Percentiles rank a stretch among this genome's conserved stretches.
phyloP scores from a whole-genome alignment of 169 alveolate genomes.

The Theileria orientalis region DNA sequence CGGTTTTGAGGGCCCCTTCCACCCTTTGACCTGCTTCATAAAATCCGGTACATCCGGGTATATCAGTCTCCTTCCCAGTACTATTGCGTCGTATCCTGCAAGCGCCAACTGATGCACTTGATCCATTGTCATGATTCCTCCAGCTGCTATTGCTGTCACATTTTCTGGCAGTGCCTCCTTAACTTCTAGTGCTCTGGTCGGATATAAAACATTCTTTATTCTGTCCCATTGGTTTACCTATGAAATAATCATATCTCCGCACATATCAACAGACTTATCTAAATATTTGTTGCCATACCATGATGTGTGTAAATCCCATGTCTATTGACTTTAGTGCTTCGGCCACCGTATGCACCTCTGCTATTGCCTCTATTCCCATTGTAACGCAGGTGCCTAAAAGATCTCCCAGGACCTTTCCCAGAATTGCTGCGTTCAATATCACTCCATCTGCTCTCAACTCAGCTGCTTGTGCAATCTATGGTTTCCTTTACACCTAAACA shows the following conservation, averaged over 20 bases:
- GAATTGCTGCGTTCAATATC: constrained; percentile 62
- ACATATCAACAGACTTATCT: neutral
- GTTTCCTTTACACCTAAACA: neutral
- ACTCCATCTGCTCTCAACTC: constrained; percentile 80
- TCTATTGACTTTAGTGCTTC: constrained; percentile 69
- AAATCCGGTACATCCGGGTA: constrained; percentile 65
- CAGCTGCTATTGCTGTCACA: constrained; percentile 68
- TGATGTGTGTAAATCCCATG: constrained; percentile 56
- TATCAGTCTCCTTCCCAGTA: constrained; percentile 67
- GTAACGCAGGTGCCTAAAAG: constrained; percentile 66
- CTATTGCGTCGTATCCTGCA: constrained; percentile 75
- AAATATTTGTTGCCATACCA: constrained; percentile 13
- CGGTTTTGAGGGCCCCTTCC: constrained; percentile 72
- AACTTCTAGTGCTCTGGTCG: constrained; percentile 72
- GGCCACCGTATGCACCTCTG: constrained; percentile 72
- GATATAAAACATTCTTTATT: constrained; percentile 56
- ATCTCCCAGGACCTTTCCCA: constrained; percentile 66
- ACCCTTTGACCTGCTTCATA: constrained; percentile 48
- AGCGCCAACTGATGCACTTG: constrained; percentile 73
- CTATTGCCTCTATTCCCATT: constrained; percentile 78
- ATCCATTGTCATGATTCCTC: constrained; percentile 52
- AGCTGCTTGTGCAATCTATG: constrained; percentile 70
- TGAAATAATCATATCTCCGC: too few species aligned
- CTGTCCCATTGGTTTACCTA: constrained; percentile 76
- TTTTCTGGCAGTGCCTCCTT: constrained; percentile 68